Percentiles rank a stretch among this genome's conserved stretches.
These are phyloP conservation scores for Xylariaceae sp. DNA, from an alignment of 2,329 filamentous ascomycete species.

Conservation along the genomic window DNA sequence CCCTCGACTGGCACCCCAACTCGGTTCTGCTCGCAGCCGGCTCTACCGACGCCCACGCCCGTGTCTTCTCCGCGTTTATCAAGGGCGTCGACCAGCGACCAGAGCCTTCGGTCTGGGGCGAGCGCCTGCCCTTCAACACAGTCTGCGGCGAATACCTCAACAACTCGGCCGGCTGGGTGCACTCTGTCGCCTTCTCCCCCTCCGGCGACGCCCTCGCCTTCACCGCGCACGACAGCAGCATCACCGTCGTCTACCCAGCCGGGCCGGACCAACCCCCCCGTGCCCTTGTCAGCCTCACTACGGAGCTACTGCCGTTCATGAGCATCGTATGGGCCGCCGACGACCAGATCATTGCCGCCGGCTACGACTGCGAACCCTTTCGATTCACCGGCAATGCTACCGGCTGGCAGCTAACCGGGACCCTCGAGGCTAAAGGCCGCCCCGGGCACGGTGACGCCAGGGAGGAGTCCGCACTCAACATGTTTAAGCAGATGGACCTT, in stretches of 20 bases:
- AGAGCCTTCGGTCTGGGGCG: conserved; percentile 86
- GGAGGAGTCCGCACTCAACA: conserved; percentile 93
- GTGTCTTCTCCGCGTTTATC: conserved; percentile 93
- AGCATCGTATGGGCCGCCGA: conserved; percentile 90
- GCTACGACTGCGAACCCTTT: conserved; percentile 87
- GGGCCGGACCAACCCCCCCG: conserved; percentile 85
- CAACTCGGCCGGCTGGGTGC: conserved; percentile 94
- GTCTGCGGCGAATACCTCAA: conserved; percentile 96
- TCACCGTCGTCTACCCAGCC: conserved; percentile 92
- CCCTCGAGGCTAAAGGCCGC: conserved; percentile 70
- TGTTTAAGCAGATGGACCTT: conserved; percentile 98
- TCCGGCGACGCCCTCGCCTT: conserved; percentile 92
- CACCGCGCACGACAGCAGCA: conserved; percentile 89
- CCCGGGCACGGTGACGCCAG: conserved; percentile 58
- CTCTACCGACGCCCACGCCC: conserved; percentile 93
- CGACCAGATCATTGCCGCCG: conserved; percentile 89
- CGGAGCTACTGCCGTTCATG: conserved; percentile 87
- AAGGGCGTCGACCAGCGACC: conserved; percentile 88
- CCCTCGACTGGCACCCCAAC: conserved; percentile 95
- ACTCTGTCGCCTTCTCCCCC: conserved; percentile 88
- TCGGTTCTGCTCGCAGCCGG: conserved; percentile 90
- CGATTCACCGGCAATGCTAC: conserved; percentile 73
- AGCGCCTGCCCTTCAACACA: conserved; percentile 94
- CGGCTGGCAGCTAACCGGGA: conserved; percentile 81
- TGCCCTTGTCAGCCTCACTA: conserved; percentile 86